Base-by-base conservation (phyloP, 805 yeast species). In the Torulaspora delbrueckii region DNA sequence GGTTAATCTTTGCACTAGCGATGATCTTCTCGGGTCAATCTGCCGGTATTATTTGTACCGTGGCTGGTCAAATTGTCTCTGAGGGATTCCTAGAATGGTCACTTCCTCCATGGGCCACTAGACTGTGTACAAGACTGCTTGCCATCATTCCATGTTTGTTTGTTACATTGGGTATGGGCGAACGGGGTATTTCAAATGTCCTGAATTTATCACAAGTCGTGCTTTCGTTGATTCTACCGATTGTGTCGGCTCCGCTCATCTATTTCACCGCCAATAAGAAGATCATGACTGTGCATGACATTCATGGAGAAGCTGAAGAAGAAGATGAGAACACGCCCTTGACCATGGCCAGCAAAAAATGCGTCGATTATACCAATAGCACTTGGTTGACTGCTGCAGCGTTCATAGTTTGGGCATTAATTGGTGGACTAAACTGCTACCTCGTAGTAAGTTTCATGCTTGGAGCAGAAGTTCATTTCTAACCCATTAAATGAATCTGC, bases 21-120 rank as follows among this genome's bases (percentile, higher is more conserved):
- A 76, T 89, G 66, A 70, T 89, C 37, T 89, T 86, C 61, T 82
- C 91, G 10, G 97, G 97, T n/a, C 91, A 89, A 60, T 83, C 93
- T 57, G 96, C 96, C 2, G 96, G 96, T 34, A 86, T 91, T 32
- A 95, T 89, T 14, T 89, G 96, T 60, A 90, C 96, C 0, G 74
- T 90, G 57, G 90, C 96, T 1, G 96, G 96, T 30, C 96, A 89
- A 63, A 86, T 87, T 80, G 95, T 89, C 7, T 81, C 87, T 58
- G 96, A 89, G 63, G 97, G 97, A 1, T 90, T 88, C 57, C 72
- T 87, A 22, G 72, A 77, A 49, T 86, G 95, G 85, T 71, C 84
- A 5, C 74, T 88, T 49, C 79, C 85, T 28, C 96, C 97, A 1
- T 89, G 89, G 69, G 71, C 84, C 2, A 77, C 95, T 45, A 75